Base-by-base conservation (phyloP, 169 alveolate genomes). In the Hepatocystis sp. region DNA sequence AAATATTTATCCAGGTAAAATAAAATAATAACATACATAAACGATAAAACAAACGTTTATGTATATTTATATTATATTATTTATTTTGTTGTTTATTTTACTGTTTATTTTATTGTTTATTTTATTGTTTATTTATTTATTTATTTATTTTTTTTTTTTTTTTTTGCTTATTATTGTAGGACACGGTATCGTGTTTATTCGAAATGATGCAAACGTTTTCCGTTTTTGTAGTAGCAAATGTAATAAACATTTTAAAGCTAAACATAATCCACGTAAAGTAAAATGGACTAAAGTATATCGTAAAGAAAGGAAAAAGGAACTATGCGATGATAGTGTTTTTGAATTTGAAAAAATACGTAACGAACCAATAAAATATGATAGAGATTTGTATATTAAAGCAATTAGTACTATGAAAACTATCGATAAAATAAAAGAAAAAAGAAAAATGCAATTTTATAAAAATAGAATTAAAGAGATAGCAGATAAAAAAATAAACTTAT, bases 241-340 rank as follows among this genome's bases (percentile, higher is more conserved):
- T 91, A 99, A 98, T 88, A 96, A 95, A 90, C 98, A 97, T 91
- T 98, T 98, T 93, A 98, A 98, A 92, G 99, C 98, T 71, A 97
- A 97, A 93, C 99, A 97, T 86, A 98, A 98, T 84, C 99, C 99
- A 4, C 93, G 99, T 55, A 98, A 98, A 92, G 92, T 97, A 65
- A 96, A 95, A 71, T 98, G 99, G 99, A 98, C 99, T 25, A 98
- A 98, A 94, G 99, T 99, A 8, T 96, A 96, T 84, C 91, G 99
- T 78, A 95, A 97, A 65, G 94, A 98, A 42, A 84, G 68, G 51
- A 98, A 99, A 27, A 97, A 98, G 92, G 99, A 98, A 94, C 93
- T 98, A 97, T 93, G 93, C 36, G 93, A 93, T 4, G 99, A 98
- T 88, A 91, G 96, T 25, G 96, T 97, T 17, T 96, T 98, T 66